Percentiles rank a stretch among this genome's conserved stretches.
These are phyloP conservation scores for Trichoderma reesei DNA, from an alignment of 495 filamentous ascomycete genomes.

Conservation along the genomic window DNA sequence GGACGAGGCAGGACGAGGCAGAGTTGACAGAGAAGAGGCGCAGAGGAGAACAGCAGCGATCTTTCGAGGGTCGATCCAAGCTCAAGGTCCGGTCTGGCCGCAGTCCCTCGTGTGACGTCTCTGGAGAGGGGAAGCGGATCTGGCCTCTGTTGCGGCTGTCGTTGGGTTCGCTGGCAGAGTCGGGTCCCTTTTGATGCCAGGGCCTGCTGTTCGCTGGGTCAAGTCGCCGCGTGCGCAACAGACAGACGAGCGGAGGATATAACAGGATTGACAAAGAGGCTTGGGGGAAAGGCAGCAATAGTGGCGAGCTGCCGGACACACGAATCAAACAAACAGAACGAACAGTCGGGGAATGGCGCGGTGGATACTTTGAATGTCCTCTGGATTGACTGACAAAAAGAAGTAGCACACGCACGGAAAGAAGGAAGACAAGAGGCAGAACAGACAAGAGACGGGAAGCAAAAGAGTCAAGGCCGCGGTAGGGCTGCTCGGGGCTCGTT, in stretches of 20 bases:
- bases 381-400: too few species aligned
- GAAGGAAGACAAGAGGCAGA: background rate
- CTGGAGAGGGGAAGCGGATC: conserved; percentile 1
- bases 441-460: background rate
- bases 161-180: background rate
- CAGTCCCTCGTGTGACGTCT: background rate
- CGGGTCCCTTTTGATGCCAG: background rate
- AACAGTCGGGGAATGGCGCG: background rate
- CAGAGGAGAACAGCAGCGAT: background rate
- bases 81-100: background rate
- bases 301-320: background rate
- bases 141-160: background rate
- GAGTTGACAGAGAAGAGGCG: background rate
- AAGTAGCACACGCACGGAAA: too few species aligned
- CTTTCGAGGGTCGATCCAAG: too few species aligned
- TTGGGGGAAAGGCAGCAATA: background rate
- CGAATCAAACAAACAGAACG: background rate
- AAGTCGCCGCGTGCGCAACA: background rate
- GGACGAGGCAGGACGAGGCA: background rate
- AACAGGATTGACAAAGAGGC: background rate
- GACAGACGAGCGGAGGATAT: conserved; percentile 1
- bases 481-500: background rate
- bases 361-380: background rate
- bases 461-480: background rate
- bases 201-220: background rate